Conservation (phyloP, 164 flowering plant genomes). For the Vitis vinifera region DNA sequence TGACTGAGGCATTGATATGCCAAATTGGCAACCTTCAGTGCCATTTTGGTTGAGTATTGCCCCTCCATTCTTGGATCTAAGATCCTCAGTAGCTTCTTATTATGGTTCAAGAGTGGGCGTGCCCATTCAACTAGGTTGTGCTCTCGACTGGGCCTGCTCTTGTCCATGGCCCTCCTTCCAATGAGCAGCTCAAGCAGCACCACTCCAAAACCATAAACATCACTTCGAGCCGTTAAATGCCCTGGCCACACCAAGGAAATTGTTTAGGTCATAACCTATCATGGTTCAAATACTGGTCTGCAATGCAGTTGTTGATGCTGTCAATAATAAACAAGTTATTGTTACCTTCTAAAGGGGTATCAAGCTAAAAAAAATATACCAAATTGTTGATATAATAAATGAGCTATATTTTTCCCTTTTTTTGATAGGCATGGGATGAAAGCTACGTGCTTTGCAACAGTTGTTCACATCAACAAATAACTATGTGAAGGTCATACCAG, state of each 20-base stretch:
- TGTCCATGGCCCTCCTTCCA: slow-evolving; percentile 88
- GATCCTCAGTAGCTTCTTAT: slow-evolving; percentile 64
- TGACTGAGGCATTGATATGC: slow-evolving; percentile 94
- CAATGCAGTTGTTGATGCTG: too few relatives aligned
- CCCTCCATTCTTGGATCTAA: slow-evolving; percentile 93
- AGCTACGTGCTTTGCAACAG: too few relatives aligned
- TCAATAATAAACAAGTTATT: too few relatives aligned
- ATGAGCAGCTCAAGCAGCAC: slow-evolving; percentile 93
- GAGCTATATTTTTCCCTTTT: too few relatives aligned
- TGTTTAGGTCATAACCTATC: neutral
- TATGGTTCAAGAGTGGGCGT: slow-evolving; percentile 75
- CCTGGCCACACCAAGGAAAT: slow-evolving; percentile 40
- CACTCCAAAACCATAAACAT: slow-evolving; percentile 94
- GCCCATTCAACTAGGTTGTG: slow-evolving; percentile 97
- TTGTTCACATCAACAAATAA: too few relatives aligned
- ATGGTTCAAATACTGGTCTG: neutral
- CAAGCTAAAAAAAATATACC: too few relatives aligned
- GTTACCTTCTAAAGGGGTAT: too few relatives aligned
- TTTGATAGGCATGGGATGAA: too few relatives aligned
- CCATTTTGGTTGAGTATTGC: slow-evolving; percentile 59
- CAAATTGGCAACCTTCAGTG: slow-evolving; percentile 70
- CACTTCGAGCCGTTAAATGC: slow-evolving; percentile 89
- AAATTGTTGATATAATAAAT: too few relatives aligned
- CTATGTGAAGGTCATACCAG: too few relatives aligned
- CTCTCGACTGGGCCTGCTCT: slow-evolving; percentile 83